Base-by-base conservation (phyloP, 805 yeast species). In the Schwanniomyces yamadae region DNA sequence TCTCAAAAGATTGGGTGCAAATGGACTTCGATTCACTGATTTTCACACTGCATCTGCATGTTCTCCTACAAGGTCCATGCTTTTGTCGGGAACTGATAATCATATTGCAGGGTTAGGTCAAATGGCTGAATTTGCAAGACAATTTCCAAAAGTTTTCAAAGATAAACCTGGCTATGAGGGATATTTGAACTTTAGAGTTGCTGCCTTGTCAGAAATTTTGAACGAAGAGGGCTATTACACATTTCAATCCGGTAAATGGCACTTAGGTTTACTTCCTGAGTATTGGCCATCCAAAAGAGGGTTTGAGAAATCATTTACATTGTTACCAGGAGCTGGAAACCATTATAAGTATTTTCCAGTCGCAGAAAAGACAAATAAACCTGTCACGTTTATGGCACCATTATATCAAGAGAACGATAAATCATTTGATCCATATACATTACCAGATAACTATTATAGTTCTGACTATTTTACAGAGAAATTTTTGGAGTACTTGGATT, bases 31-130 rank as follows among this genome's bases (percentile, higher is more conserved):
- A 29, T 72, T 77, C 45, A 74, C 81, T 8, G 77, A 78, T 40
- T 78, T 78, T 54, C 80, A 78, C 41, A 73, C 83, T 2, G 82
- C 82, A 4, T 69, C 81, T 2, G 82, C 83, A 1, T 78, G 83
- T 45, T 77, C 83, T 2, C 83, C 84, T 6, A 78, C 83, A 0
- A 57, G 83, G 40, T 77, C 82, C 9, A 77, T 77, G 77, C 61
- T 78, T 3, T 54, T 78, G 28, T 71, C 78, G 2, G 84, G 83
- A 4, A 76, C 81, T 4, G 82, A 78, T 46, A 75, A 78, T 48
- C 82, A 78, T 43, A 66, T 77, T 50, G 80, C 80, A 9, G 82
- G 82, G 1, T 48, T 75, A 34, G 81, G 81, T 6, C 80, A 76
- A 44, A 74, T 76, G 80, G 70, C 66, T 3, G 81, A 76, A 46